Conservation (phyloP, 1,284 basidiomycete species). For the Fistulinella cinereoalba region DNA sequence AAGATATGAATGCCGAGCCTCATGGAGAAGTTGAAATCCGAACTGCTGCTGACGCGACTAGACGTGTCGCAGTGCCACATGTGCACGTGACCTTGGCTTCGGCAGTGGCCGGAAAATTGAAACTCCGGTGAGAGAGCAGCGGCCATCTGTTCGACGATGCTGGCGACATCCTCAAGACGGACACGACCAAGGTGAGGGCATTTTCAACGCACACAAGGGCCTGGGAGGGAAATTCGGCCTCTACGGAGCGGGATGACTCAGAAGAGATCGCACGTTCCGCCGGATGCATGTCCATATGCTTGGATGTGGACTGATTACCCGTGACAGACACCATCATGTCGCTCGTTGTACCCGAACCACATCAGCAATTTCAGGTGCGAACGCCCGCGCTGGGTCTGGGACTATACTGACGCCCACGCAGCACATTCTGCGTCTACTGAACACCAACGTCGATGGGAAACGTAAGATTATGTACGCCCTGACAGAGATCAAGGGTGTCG, state of each 20-base stretch:
- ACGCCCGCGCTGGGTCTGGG: background rate
- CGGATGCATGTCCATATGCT: slow-evolving; percentile 16
- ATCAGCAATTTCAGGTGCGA: slow-evolving; percentile 87
- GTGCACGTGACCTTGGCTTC: slow-evolving; percentile 24
- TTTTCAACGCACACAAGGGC: background rate
- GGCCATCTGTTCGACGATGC: slow-evolving; percentile 5
- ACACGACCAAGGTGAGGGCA: slow-evolving; percentile 26
- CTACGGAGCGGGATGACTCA: background rate
- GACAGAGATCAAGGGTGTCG: slow-evolving; percentile 99
- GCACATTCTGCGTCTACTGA: slow-evolving; percentile 98
- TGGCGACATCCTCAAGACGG: slow-evolving; percentile 16
- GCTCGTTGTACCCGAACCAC: slow-evolving; percentile 89
- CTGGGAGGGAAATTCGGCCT: background rate
- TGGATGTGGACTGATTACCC: slow-evolving; percentile 20
- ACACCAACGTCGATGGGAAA: slow-evolving; percentile 99
- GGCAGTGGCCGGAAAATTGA: slow-evolving; percentile 26
- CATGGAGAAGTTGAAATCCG: slow-evolving; percentile 20
- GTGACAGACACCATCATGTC: slow-evolving; percentile 59
- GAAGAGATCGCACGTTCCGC: slow-evolving; percentile 3
- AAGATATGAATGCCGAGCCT: slow-evolving; percentile 4
- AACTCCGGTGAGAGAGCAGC: slow-evolving; percentile 18
- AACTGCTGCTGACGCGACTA: slow-evolving; percentile 19
- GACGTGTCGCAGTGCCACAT: slow-evolving; percentile 20
- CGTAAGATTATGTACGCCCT: slow-evolving; percentile 98
- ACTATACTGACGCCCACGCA: slow-evolving; percentile 32